Percentiles rank a stretch among this genome's conserved stretches.
phyloP scores from a whole-genome alignment of 2,329 filamentous ascomycete genomes.

The Phialemoniopsis sp. region DNA sequence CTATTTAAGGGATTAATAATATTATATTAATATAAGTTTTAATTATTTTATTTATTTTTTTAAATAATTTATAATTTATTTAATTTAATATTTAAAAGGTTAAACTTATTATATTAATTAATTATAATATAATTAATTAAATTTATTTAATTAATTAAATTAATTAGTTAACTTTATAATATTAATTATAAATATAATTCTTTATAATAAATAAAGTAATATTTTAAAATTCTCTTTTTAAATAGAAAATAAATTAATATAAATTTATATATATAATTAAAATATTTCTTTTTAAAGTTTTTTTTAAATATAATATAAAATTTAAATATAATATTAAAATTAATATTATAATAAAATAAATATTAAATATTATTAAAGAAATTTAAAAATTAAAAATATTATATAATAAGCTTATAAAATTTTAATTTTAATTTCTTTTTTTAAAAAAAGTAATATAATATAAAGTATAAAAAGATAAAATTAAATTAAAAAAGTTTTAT shows the following conservation, averaged over 20 bases:
- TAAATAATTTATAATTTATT: too few relatives aligned
- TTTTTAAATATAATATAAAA: neutral
- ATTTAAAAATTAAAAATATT: neutral
- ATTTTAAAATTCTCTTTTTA: neutral
- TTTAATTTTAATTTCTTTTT: too few relatives aligned
- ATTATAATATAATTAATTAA: constrained; percentile 3
- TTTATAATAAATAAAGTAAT: constrained; percentile 1
- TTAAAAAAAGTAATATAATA: too few relatives aligned
- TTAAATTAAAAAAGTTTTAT: too few relatives aligned
- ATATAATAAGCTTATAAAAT: too few relatives aligned
- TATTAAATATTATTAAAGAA: neutral
- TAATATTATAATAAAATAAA: neutral
- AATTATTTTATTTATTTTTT: too few relatives aligned
- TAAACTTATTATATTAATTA: neutral
- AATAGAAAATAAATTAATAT: neutral
- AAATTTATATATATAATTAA: neutral
- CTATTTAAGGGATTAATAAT: neutral
- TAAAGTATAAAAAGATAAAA: too few relatives aligned
- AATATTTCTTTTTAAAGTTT: neutral
- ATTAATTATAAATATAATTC: neutral
- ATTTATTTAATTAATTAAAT: constrained; percentile 1
- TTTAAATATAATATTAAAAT: too few relatives aligned
- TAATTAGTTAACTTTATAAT: constrained; percentile 1
- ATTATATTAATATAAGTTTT: neutral
- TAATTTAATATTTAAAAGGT: too few relatives aligned